A percentile compares a stretch with the other conserved stretches of the same genome.
phyloP scores from a whole-genome alignment of 305 asterid genomes.

The Solanum aculeatissimum region DNA sequence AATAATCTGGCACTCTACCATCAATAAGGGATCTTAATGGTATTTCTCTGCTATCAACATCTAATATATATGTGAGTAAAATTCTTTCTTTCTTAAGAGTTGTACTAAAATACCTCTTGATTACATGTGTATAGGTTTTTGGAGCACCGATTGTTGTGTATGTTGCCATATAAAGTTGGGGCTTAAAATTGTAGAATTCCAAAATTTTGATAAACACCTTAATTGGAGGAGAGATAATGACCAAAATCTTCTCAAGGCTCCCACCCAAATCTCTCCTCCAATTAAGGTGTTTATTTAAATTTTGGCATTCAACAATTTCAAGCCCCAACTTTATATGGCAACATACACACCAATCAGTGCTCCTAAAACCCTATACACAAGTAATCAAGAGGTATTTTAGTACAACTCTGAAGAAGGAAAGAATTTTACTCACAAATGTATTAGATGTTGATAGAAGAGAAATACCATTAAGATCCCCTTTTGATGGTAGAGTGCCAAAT shows the following conservation, averaged over 20 bases:
- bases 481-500: not conserved
- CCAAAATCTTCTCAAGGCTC: not conserved
- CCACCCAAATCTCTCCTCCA: not conserved
- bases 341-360: too few relatives aligned
- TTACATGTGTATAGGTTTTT: too few relatives aligned
- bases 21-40: constrained; percentile 16
- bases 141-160: not conserved
- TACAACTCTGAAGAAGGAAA: constrained; percentile 1
- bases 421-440: not conserved
- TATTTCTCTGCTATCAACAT: not conserved
- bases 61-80: not conserved
- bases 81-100: constrained; percentile 6
- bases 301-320: not conserved
- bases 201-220: not conserved
- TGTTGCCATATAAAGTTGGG: not conserved
- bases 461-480: constrained; percentile 16
- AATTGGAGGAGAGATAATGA: not conserved
- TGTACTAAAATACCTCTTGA: not conserved
- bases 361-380: too few relatives aligned
- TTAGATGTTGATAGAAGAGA: not conserved
- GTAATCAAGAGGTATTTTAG: not conserved
- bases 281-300: not conserved
- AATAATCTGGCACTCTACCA: not conserved
- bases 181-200: not conserved
- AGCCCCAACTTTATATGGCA: too few relatives aligned